These are phyloP conservation scores for Notholithocarpus densiflorus DNA, from an alignment of 306 rosid species.

Conservation along the genomic window DNA sequence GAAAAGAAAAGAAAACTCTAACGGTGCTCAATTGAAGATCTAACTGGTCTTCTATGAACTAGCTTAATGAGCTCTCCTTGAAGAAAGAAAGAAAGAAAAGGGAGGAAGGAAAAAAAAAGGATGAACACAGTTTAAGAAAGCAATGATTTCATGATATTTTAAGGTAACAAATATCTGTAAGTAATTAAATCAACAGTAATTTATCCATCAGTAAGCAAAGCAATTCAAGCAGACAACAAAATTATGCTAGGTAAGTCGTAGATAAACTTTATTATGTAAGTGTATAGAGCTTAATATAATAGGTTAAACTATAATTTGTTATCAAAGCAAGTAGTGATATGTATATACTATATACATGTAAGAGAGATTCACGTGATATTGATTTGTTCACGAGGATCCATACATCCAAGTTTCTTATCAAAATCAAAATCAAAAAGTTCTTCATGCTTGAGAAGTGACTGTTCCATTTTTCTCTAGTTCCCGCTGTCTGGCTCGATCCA, in stretches of 20 bases:
- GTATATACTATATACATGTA: background rate
- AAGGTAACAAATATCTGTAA: too few species aligned
- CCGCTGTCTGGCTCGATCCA: slow-evolving; percentile 88
- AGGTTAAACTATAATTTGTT: background rate
- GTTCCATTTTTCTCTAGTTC: slow-evolving; percentile 85
- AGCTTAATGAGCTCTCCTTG: background rate
- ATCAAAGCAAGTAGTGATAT: background rate
- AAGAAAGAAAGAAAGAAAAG: background rate
- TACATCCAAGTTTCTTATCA: background rate
- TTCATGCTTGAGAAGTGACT: slow-evolving; percentile 44
- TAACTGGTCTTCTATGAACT: background rate
- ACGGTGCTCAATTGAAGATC: background rate
- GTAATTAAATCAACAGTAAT: too few species aligned
- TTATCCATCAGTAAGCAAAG: background rate
- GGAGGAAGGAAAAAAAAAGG: too few species aligned
- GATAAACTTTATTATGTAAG: too few species aligned
- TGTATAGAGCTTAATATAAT: background rate
- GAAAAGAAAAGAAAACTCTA: background rate
- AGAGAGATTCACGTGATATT: background rate
- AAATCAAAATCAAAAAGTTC: background rate
- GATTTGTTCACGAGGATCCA: background rate
- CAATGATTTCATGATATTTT: too few species aligned
- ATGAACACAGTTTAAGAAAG: background rate
- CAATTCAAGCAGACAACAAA: background rate
- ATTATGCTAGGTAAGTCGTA: background rate